Evolutionary conservation across 768 basidiomycete species (phyloP).

Genomic region (Cystoderma amianthinum): DNA sequence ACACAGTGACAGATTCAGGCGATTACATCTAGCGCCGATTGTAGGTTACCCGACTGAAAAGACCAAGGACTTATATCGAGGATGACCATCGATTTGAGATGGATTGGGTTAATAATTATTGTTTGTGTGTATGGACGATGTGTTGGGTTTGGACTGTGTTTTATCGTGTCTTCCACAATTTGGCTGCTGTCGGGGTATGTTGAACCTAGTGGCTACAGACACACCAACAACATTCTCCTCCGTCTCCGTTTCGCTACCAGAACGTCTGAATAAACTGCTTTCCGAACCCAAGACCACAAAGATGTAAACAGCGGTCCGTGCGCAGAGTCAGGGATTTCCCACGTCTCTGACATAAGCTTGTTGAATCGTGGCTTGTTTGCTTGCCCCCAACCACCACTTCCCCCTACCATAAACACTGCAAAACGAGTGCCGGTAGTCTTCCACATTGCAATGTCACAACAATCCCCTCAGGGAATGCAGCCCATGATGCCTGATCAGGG

Average conservation of each 20-base stretch:
- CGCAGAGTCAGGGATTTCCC: constrained; percentile 46
- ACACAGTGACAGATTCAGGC: too few relatives aligned
- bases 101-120: too few relatives aligned
- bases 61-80: too few relatives aligned
- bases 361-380: constrained; percentile 37
- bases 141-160: constrained; percentile 55
- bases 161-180: constrained; percentile 71
- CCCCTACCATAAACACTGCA: constrained; percentile 26
- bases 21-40: too few relatives aligned
- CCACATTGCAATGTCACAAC: constrained; percentile 14
- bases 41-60: too few relatives aligned
- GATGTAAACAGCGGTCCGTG: constrained; percentile 42
- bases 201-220: constrained; percentile 47
- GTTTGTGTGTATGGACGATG: constrained; percentile 40
- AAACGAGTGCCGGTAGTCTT: constrained; percentile 14
- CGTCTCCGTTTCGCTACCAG: too few relatives aligned
- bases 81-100: too few relatives aligned
- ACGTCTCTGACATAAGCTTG: constrained; percentile 48
- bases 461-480: constrained; percentile 51
- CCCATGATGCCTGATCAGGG: constrained; percentile 53
- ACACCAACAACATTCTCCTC: constrained; percentile 37
- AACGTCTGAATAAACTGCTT: too few relatives aligned
- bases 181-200: constrained; percentile 62
- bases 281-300: too few relatives aligned
- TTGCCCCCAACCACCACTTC: constrained; percentile 39